A percentile compares a stretch with the other conserved stretches of the same genome.
Conservation (phyloP, 1,284 basidiomycete genomes). For the Pterulicium gracile region DNA sequence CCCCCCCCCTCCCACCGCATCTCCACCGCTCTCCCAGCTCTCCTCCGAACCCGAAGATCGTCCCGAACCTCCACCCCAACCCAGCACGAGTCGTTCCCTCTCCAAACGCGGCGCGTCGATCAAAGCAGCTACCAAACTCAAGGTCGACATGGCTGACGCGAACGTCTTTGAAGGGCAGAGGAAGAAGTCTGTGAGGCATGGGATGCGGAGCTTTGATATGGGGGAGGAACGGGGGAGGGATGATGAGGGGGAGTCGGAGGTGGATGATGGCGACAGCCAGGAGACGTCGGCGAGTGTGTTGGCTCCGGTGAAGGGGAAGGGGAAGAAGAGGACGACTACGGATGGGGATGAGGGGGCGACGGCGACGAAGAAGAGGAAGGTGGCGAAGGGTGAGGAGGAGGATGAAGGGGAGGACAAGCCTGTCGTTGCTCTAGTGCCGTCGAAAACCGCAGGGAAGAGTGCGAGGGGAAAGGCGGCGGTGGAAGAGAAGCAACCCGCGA, state of each 20-base stretch:
- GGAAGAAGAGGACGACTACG: slow-evolving; percentile 9
- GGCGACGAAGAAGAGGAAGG: slow-evolving; percentile 15
- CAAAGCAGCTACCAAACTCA: slow-evolving; percentile 50
- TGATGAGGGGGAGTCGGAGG: slow-evolving; percentile 14
- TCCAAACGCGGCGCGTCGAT: slow-evolving; percentile 51
- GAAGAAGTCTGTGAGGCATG: slow-evolving; percentile 25
- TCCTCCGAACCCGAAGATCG: slow-evolving; percentile 10
- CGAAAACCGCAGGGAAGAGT: no score
- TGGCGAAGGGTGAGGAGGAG: slow-evolving; percentile 16
- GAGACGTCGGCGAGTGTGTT: no score
- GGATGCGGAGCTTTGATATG: slow-evolving; percentile 12
- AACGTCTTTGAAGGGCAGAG: slow-evolving; percentile 56
- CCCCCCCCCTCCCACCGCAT: slow-evolving; percentile 3
- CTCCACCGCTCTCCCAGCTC: slow-evolving; percentile 8
- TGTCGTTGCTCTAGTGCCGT: slow-evolving; percentile 12
- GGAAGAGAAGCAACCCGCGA: slow-evolving; percentile 9
- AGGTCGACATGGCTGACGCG: slow-evolving; percentile 70
- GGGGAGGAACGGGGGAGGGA: slow-evolving; percentile 18
- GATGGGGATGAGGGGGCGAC: slow-evolving; percentile 25
- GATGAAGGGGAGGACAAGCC: slow-evolving; percentile 12
- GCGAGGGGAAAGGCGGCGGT: slow-evolving; percentile 8
- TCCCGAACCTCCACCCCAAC: slow-evolving; percentile 5
- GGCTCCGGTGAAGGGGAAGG: no score
- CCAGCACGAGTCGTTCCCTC: slow-evolving; percentile 7
- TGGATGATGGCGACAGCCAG: slow-evolving; percentile 19